Evolutionary conservation across 2,329 filamentous ascomycete genomes (phyloP).

Genomic region (Plectosphaerella sp.): DNA sequence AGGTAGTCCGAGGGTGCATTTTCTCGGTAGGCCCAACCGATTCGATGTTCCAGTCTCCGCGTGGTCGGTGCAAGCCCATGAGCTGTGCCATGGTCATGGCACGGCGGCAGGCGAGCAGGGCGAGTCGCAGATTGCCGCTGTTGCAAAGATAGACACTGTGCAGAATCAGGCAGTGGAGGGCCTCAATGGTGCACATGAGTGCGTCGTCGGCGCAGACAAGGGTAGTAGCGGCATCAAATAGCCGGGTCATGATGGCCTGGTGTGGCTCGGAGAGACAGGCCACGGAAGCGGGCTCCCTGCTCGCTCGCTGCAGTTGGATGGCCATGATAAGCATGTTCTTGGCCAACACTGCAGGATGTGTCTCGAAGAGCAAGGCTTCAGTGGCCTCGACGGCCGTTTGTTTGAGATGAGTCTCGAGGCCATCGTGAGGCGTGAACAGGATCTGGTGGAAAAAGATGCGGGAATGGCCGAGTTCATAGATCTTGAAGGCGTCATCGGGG

Average conservation of each 20-base stretch:
- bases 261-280: slow-evolving; percentile 16
- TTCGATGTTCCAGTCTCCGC: slow-evolving; percentile 4
- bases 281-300: too few species aligned
- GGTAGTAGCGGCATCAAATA: slow-evolving; percentile 22
- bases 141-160: slow-evolving; percentile 42
- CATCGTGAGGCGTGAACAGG: slow-evolving; percentile 17
- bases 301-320: not conserved
- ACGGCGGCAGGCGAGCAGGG: slow-evolving; percentile 40
- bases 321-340: not conserved
- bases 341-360: not conserved
- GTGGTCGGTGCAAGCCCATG: slow-evolving; percentile 26
- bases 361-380: not conserved
- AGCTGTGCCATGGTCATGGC: slow-evolving; percentile 40
- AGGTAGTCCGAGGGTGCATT: slow-evolving; percentile 13
- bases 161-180: slow-evolving; percentile 45
- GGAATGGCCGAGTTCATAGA: slow-evolving; percentile 7
- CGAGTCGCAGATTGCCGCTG: slow-evolving; percentile 36
- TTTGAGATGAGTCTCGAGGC: not conserved
- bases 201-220: slow-evolving; percentile 42
- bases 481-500: slow-evolving; percentile 9
- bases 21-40: slow-evolving; percentile 4
- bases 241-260: slow-evolving; percentile 22
- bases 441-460: slow-evolving; percentile 17
- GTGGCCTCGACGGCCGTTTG: not conserved
- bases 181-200: slow-evolving; percentile 38